Conservation (phyloP, 306 rosid genomes). For the Quercus suber region DNA sequence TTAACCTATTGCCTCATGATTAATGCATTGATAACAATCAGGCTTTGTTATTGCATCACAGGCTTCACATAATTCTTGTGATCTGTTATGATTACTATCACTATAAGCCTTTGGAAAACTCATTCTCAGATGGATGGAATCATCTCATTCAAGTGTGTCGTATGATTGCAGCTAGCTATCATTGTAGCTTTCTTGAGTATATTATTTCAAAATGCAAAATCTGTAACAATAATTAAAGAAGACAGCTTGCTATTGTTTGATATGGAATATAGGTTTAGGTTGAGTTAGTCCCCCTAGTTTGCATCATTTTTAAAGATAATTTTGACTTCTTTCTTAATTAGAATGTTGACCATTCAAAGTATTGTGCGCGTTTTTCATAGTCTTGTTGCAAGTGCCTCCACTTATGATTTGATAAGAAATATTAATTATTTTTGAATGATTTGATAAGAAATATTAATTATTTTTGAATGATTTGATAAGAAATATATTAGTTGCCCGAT, state of each 20-base stretch:
- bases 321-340: constrained; percentile 19
- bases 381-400: constrained; percentile 20
- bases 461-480: neutral
- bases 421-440: constrained; percentile 14
- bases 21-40: neutral
- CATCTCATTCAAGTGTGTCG: neutral
- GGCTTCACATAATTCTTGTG: neutral
- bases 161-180: neutral
- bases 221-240: constrained; percentile 6
- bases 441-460: neutral
- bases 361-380: constrained; percentile 21
- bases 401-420: constrained; percentile 20
- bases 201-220: neutral
- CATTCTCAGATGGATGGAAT: neutral
- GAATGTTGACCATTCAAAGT: constrained; percentile 36
- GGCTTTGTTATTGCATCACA: neutral
- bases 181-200: neutral
- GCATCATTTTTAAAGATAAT: constrained; percentile 21
- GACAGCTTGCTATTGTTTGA: constrained; percentile 13
- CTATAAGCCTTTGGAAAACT: neutral
- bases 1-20: neutral
- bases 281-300: constrained; percentile 7
- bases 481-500: constrained; percentile 13
- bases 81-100: neutral
- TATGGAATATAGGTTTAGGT: constrained; percentile 22